phyloP scores from a whole-genome alignment of 2,329 filamentous ascomycete species.

The Proliferodiscus dingleyae region DNA sequence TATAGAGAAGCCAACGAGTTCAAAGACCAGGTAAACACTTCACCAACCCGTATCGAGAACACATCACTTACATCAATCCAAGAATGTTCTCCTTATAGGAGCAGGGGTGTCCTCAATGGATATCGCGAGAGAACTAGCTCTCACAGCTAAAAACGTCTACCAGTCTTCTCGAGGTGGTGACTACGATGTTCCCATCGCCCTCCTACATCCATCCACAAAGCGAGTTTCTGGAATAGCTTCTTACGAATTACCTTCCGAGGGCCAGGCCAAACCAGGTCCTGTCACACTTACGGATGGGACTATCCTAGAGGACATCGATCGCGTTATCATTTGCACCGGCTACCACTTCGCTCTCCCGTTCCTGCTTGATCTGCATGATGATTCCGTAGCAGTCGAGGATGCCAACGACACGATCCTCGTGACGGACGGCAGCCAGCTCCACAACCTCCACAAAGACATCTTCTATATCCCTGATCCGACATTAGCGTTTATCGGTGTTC shows the following conservation, averaged over 20 bases:
- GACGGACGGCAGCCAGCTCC: slow-evolving; percentile 39
- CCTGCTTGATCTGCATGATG: slow-evolving; percentile 43
- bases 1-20: slow-evolving; percentile 61
- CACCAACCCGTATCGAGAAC: neutral
- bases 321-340: slow-evolving; percentile 61
- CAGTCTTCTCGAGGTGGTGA: slow-evolving; percentile 22
- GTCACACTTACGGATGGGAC: slow-evolving; percentile 50
- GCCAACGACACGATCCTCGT: slow-evolving; percentile 53
- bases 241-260: slow-evolving; percentile 11
- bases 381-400: slow-evolving; percentile 35
- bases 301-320: slow-evolving; percentile 51
- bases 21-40: slow-evolving; percentile 36
- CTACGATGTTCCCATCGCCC: slow-evolving; percentile 20
- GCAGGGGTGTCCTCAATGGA: slow-evolving; percentile 48
- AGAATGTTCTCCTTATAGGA: slow-evolving; percentile 51
- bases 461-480: slow-evolving; percentile 47
- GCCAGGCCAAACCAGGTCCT: slow-evolving; percentile 42
- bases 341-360: slow-evolving; percentile 67
- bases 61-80: neutral
- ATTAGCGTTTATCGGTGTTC: slow-evolving; percentile 41
- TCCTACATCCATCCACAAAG: slow-evolving; percentile 16
- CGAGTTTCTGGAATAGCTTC: slow-evolving; percentile 20
- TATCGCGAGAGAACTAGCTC: slow-evolving; percentile 23
- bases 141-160: slow-evolving; percentile 24
- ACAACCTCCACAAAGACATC: slow-evolving; percentile 49